phyloP scores from a whole-genome alignment of 495 filamentous ascomycete genomes.

The Hypoxylon trugodes region DNA sequence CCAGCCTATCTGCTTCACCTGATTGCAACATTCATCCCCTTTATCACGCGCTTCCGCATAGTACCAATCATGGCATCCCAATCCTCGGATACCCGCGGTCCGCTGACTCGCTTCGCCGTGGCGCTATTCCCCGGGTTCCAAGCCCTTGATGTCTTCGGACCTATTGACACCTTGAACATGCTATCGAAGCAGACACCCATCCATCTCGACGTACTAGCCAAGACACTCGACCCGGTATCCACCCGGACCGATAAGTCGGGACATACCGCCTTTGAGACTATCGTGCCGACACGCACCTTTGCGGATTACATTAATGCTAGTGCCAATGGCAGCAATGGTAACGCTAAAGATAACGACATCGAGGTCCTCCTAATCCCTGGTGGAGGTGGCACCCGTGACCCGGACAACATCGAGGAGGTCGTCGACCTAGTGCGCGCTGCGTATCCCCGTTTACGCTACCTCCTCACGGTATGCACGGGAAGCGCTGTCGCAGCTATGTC shows the following conservation, averaged over 20 bases:
- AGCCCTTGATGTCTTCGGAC: constrained; percentile 64
- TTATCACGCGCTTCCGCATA: not conserved
- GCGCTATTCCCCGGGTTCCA: constrained; percentile 59
- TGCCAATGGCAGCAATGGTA: too few relatives aligned
- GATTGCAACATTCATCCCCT: not conserved
- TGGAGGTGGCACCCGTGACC: constrained; percentile 61
- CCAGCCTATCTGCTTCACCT: not conserved
- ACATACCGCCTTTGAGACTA: constrained; percentile 50
- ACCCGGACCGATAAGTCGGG: constrained; percentile 18
- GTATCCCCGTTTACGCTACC: constrained; percentile 59
- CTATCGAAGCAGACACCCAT: constrained; percentile 53
- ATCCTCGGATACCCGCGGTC: not conserved
- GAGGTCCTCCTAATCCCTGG: constrained; percentile 76
- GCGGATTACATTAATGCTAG: too few relatives aligned
- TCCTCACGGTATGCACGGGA: constrained; percentile 72
- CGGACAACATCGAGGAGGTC: constrained; percentile 44
- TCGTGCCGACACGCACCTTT: constrained; percentile 72
- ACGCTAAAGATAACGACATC: constrained; percentile 55
- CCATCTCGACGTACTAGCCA: constrained; percentile 59
- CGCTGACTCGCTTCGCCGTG: constrained; percentile 48
- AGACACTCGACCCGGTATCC: constrained; percentile 60
- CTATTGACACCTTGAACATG: constrained; percentile 68
- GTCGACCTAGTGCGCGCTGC: constrained; percentile 56
- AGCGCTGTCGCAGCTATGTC: constrained; percentile 58
- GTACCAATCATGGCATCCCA: not conserved